phyloP scores from a whole-genome alignment of 441 rosid species.

The Pelargonium myrrhifolium region DNA sequence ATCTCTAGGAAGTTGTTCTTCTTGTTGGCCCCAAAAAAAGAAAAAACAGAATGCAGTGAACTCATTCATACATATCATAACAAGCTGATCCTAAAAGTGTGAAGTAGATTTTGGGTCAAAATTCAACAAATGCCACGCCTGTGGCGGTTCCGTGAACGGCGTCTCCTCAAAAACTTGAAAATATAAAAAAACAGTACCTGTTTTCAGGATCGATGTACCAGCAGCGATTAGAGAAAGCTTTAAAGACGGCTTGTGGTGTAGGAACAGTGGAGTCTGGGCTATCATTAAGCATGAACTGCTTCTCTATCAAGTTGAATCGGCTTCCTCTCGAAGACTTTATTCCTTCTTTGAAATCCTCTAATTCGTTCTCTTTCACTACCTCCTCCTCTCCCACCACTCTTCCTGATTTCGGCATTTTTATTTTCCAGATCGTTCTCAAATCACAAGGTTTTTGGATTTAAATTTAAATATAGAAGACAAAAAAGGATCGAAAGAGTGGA shows the following conservation, averaged over 20 bases:
- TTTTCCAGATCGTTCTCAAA: too few species aligned
- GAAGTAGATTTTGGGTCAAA: too few species aligned
- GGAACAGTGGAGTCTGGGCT: not conserved
- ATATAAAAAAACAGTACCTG: conserved; percentile 33
- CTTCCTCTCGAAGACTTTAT: conserved; percentile 41
- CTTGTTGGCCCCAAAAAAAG: not conserved
- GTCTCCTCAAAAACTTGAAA: too few species aligned
- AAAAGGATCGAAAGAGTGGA: too few species aligned
- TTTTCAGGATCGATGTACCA: conserved; percentile 53
- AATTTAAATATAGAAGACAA: too few species aligned
- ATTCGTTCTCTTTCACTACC: not conserved
- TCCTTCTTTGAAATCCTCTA: conserved; percentile 34
- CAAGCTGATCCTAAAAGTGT: too few species aligned
- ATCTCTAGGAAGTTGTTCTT: too few species aligned
- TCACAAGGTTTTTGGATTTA: too few species aligned
- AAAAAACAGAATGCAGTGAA: too few species aligned
- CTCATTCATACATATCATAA: too few species aligned
- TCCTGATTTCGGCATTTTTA: not conserved
- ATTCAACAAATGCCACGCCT: too few species aligned
- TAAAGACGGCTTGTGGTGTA: not conserved
- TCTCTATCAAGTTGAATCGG: conserved; percentile 38
- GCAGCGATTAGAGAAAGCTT: conserved; percentile 22
- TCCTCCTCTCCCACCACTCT: not conserved
- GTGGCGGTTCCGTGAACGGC: not conserved
- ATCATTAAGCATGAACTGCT: conserved; percentile 36